Percentiles rank a stretch among this genome's conserved stretches.
Evolutionary conservation across 148 eudicot species (phyloP).

Genomic region (Fagopyrum esculentum): DNA sequence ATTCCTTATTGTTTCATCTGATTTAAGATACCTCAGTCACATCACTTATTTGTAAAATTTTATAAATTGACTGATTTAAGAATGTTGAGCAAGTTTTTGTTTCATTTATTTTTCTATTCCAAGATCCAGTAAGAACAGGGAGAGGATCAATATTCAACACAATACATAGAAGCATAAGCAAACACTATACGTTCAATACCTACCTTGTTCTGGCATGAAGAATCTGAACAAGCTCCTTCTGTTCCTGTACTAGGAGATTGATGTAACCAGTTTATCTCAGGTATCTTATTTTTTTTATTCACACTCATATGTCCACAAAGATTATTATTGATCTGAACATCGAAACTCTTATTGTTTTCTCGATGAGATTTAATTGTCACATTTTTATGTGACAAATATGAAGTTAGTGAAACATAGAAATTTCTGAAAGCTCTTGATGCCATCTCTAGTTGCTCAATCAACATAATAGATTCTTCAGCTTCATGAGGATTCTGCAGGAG

Average conservation of each 20-base stretch:
- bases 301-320: not conserved
- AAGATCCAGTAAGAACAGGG: not conserved
- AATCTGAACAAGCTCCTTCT: not conserved
- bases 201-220: constrained; percentile 1
- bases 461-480: constrained; percentile 13
- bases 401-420: constrained; percentile 16
- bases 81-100: not conserved
- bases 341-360: constrained; percentile 2
- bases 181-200: not conserved
- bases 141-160: not conserved
- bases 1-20: not conserved
- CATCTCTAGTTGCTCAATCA: constrained; percentile 24
- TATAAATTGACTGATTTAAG: not conserved
- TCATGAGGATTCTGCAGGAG: not conserved
- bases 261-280: not conserved
- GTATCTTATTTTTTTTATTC: not conserved
- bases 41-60: not conserved
- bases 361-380: not conserved
- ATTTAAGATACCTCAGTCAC: not conserved
- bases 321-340: not conserved
- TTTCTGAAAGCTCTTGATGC: constrained; percentile 24
- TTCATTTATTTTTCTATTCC: not conserved
- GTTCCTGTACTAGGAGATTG: not conserved
- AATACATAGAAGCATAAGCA: not conserved
- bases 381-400: not conserved